Evolutionary conservation across 2,329 filamentous ascomycete genomes (phyloP).

Genomic region (Stachybotrys elegans): DNA sequence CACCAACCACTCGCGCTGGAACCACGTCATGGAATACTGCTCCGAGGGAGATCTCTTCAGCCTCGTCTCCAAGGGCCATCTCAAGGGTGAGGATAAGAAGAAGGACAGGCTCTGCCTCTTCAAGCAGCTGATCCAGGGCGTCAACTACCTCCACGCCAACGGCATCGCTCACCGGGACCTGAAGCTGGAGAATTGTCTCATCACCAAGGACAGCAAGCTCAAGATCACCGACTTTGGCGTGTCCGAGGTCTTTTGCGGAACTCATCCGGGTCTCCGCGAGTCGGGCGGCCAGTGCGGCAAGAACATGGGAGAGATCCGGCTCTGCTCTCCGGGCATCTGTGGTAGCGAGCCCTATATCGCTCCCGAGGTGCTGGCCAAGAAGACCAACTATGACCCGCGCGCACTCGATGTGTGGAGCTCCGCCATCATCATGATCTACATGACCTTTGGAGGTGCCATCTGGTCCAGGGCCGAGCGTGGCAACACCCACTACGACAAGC

Average conservation of each 20-base stretch:
- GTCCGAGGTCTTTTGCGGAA: constrained; percentile 78
- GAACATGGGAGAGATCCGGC: constrained; percentile 64
- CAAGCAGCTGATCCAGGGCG: constrained; percentile 80
- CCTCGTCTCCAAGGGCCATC: constrained; percentile 66
- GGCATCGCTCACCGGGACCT: constrained; percentile 89
- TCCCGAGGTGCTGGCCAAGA: constrained; percentile 73
- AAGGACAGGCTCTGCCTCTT: constrained; percentile 77
- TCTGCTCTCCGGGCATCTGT: constrained; percentile 75
- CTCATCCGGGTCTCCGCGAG: constrained; percentile 71
- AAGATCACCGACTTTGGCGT: constrained; percentile 93
- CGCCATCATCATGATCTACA: constrained; percentile 75
- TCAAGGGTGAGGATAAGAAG: constrained; percentile 58
- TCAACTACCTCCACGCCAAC: constrained; percentile 75
- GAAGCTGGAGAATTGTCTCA: constrained; percentile 81
- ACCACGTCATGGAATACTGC: constrained; percentile 93
- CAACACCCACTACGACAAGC: constrained; percentile 57
- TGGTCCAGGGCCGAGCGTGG: constrained; percentile 64
- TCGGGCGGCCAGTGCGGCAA: constrained; percentile 69
- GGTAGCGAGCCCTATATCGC: constrained; percentile 84
- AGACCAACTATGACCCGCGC: constrained; percentile 63
- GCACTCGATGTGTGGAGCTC: constrained; percentile 82
- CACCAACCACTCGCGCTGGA: constrained; percentile 70
- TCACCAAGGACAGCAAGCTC: constrained; percentile 73
- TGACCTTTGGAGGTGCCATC: constrained; percentile 66
- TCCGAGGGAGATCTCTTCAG: constrained; percentile 74